Evolutionary conservation across 139 green algal species (phyloP), one percentile per base, ranked within the genome.

Genomic region (Chlamydomonas eustigma): DNA sequence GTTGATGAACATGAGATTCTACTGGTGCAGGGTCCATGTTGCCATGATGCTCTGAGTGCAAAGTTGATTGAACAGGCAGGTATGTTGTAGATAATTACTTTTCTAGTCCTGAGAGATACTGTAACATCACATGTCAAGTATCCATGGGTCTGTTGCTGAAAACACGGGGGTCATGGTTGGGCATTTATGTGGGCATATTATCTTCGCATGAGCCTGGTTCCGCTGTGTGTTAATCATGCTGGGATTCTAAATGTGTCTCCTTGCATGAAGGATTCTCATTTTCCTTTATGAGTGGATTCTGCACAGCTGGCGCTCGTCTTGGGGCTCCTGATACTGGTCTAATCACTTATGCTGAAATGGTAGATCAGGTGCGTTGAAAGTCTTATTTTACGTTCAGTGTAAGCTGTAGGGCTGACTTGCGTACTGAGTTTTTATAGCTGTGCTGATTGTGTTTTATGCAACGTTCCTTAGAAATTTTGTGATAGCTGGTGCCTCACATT

Each of bases 261-360:
- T 24, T 76, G 44, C 4, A 39, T 77, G 34, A 3, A 74, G 91
- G 87, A 25, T 97, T 97, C 67, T 77, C 85, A 1, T 88, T 92
- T 64, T 82, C 91, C 1, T 97, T 97, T 80, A 95, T 97, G 91
- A 86, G 67, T 32, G 94, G 94, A 37, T 98, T 98, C 80, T 91
- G 87, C 69, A 91, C 91, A 0, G 77, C 91, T 1, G 93, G 79
- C 0, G 88, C 90, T 0, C 75, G 85, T 1, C 84, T 97, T 37
- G 94, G 85, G 0, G 78, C 81, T 1, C 94, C 94, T 1, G 94
- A 98, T 81, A 90, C 88, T 0, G 92, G 92, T 0, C 88, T 98
- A 22, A 89, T 97, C 3, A 88, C 76, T 2, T 96, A 95, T 66
- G 77, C 58, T 1, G 94, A 98, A 65, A 95, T 98, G 90, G 67